These are phyloP conservation scores for Ceratobasidium sp. DNA, from an alignment of 1,284 basidiomycete genomes.

Conservation along the genomic window DNA sequence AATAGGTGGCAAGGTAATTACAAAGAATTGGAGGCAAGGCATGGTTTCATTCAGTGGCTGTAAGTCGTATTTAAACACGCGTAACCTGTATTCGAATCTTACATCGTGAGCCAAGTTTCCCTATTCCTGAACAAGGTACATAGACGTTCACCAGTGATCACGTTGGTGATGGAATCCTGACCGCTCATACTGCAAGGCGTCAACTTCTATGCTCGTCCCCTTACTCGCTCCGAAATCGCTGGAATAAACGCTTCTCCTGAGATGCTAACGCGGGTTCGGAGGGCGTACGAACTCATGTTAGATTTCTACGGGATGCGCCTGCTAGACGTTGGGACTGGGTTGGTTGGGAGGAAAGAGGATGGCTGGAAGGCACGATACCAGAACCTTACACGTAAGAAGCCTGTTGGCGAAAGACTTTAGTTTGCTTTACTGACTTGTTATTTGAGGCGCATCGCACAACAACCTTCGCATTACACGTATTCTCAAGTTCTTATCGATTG, in stretches of 20 bases:
- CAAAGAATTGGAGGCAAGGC: slow-evolving; percentile 73
- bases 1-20: slow-evolving; percentile 74
- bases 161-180: slow-evolving; percentile 51
- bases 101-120: slow-evolving; percentile 65
- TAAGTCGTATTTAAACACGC: slow-evolving; percentile 58
- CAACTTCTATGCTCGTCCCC: slow-evolving; percentile 74
- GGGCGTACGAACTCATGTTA: slow-evolving; percentile 77
- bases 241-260: slow-evolving; percentile 68
- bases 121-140: slow-evolving; percentile 73
- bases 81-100: neutral
- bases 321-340: slow-evolving; percentile 68
- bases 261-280: slow-evolving; percentile 67
- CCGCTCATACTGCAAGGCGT: slow-evolving; percentile 57
- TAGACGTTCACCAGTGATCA: neutral
- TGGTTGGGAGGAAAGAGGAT: slow-evolving; percentile 64
- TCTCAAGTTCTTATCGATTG: slow-evolving; percentile 78
- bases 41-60: slow-evolving; percentile 82
- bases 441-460: slow-evolving; percentile 74
- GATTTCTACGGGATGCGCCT: slow-evolving; percentile 81
- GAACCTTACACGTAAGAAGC: slow-evolving; percentile 74
- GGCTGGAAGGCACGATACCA: slow-evolving; percentile 65
- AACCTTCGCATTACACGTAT: slow-evolving; percentile 83
- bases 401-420: slow-evolving; percentile 11
- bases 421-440: slow-evolving; percentile 3
- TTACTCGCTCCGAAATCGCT: slow-evolving; percentile 73